Evolutionary conservation across 1,284 basidiomycete species (phyloP).

Genomic region (Xerocomus nothofagi): DNA sequence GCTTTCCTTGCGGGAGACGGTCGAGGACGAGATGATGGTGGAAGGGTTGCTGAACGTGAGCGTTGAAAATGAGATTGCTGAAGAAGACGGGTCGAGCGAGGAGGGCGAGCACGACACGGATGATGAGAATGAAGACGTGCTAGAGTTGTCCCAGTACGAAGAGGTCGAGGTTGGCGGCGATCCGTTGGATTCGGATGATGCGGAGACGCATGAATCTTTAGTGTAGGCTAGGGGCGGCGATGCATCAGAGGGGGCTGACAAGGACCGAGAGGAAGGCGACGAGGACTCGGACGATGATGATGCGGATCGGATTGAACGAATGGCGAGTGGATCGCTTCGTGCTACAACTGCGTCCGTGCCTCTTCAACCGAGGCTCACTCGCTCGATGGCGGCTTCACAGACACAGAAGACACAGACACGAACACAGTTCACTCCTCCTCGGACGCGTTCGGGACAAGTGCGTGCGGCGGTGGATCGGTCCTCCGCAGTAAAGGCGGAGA

Average conservation of each 20-base stretch:
- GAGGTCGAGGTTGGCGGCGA: slow-evolving; percentile 10
- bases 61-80: neutral
- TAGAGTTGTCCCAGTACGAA: slow-evolving; percentile 13
- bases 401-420: neutral
- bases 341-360: neutral
- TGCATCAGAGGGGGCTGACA: neutral
- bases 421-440: slow-evolving; percentile 1
- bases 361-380: slow-evolving; percentile 5
- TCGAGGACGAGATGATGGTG: slow-evolving; percentile 26
- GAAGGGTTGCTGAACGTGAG: slow-evolving; percentile 22
- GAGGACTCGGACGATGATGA: slow-evolving; percentile 10
- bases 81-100: neutral
- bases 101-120: neutral
- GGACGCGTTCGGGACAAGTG: slow-evolving; percentile 7
- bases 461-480: slow-evolving; percentile 10
- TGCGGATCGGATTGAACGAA: slow-evolving; percentile 16
- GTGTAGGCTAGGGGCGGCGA: neutral
- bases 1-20: neutral
- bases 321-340: slow-evolving; percentile 16
- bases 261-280: neutral
- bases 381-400: slow-evolving; percentile 4
- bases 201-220: slow-evolving; percentile 27
- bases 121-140: neutral
- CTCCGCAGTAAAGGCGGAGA: slow-evolving; percentile 2
- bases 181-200: slow-evolving; percentile 33